Percentiles rank a stretch among this genome's conserved stretches.
phyloP scores from a whole-genome alignment of 805 yeast species.

The Starmera quercuum region DNA sequence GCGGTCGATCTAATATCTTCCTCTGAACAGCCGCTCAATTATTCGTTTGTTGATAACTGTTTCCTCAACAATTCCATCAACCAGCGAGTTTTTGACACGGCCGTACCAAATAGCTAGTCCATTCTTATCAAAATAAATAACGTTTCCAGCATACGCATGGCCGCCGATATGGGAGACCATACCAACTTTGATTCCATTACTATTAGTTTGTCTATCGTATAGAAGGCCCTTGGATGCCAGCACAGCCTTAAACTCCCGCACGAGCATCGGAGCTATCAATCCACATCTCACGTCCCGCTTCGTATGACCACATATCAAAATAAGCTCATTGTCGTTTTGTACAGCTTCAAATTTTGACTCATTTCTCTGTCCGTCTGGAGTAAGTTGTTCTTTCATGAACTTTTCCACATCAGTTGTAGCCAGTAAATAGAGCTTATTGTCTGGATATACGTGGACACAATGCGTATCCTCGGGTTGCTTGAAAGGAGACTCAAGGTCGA shows the following conservation, averaged over 20 bases:
- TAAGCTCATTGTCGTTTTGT: constrained; percentile 14
- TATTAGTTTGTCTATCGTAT: constrained; percentile 13
- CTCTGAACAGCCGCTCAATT: constrained; percentile 52
- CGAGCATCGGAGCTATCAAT: constrained; percentile 48
- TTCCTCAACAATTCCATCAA: constrained; percentile 57
- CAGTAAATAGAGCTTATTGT: constrained; percentile 28
- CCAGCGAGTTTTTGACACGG: constrained; percentile 53
- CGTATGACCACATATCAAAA: constrained; percentile 61
- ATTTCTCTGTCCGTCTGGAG: constrained; percentile 22
- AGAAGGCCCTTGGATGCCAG: constrained; percentile 27
- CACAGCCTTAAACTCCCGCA: constrained; percentile 40
- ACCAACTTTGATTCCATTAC: constrained; percentile 37
- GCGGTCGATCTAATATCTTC: constrained; percentile 15
- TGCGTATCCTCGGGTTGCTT: background rate
- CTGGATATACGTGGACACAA: constrained; percentile 46
- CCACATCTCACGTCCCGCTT: constrained; percentile 66
- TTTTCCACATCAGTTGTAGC: constrained; percentile 12
- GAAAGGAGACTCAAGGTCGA: constrained; percentile 20
- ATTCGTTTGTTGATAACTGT: constrained; percentile 42
- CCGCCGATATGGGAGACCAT: constrained; percentile 77
- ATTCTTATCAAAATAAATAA: constrained; percentile 42
- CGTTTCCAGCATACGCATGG: constrained; percentile 80
- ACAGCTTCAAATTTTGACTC: constrained; percentile 23
- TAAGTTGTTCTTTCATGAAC: constrained; percentile 35
- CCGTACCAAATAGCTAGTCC: constrained; percentile 63